Evolutionary conservation across 306 rosid genomes (phyloP).

Genomic region (Fagus sylvatica): DNA sequence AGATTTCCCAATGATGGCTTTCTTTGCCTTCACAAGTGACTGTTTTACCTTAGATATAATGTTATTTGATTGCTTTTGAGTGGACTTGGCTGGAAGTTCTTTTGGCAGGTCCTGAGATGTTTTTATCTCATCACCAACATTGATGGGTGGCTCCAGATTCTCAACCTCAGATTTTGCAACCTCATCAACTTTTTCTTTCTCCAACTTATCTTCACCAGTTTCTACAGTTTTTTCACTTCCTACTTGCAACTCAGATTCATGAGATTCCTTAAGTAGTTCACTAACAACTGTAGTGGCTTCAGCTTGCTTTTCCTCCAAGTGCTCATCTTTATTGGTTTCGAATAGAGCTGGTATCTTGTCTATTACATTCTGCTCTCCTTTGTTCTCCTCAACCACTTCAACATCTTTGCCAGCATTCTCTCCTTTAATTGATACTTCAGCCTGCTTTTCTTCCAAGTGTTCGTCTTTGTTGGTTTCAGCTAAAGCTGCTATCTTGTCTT

Average conservation of each 20-base stretch:
- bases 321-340: slow-evolving; percentile 31
- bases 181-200: slow-evolving; percentile 40
- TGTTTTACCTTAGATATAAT: slow-evolving; percentile 74
- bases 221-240: slow-evolving; percentile 39
- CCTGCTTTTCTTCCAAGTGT: slow-evolving; percentile 37
- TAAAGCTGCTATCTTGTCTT: slow-evolving; percentile 25
- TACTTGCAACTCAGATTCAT: slow-evolving; percentile 50
- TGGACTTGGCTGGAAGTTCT: slow-evolving; percentile 54
- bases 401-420: slow-evolving; percentile 13
- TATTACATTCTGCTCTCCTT: neutral
- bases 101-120: slow-evolving; percentile 46
- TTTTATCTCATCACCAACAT: slow-evolving; percentile 43
- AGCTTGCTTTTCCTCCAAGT: slow-evolving; percentile 27
- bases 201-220: slow-evolving; percentile 14
- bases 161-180: slow-evolving; percentile 44
- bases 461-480: slow-evolving; percentile 30
- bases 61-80: slow-evolving; percentile 70
- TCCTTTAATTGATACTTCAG: slow-evolving; percentile 24
- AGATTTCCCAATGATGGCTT: slow-evolving; percentile 78
- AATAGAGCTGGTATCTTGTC: slow-evolving; percentile 26
- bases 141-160: slow-evolving; percentile 34
- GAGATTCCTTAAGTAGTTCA: slow-evolving; percentile 30
- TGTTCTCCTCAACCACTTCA: slow-evolving; percentile 9
- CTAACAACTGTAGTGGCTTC: slow-evolving; percentile 20
- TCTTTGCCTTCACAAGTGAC: slow-evolving; percentile 81